These are phyloP conservation scores for Diaporthe longicolla DNA, from an alignment of 2,329 filamentous ascomycete genomes.

Conservation along the genomic window DNA sequence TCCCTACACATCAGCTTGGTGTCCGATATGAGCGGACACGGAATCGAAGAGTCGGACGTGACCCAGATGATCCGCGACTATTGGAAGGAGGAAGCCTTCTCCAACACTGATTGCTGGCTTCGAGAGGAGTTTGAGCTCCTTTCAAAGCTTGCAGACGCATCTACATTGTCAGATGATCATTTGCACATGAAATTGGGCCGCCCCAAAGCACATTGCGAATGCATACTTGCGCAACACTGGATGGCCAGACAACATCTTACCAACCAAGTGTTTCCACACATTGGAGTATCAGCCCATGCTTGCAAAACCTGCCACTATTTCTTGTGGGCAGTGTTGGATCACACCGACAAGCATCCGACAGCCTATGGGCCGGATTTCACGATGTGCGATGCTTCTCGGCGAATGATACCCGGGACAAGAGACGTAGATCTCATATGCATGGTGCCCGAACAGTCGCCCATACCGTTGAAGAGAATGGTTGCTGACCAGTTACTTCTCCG, in stretches of 20 bases:
- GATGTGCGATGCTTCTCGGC: neutral
- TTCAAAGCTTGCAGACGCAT: neutral
- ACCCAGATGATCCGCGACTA: neutral
- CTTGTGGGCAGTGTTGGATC: neutral
- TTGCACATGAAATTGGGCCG: neutral
- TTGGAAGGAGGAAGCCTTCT: neutral
- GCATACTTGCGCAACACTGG: neutral
- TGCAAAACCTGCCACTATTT: neutral
- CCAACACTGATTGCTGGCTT: neutral
- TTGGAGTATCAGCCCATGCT: neutral
- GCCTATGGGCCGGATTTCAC: neutral
- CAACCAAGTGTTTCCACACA: neutral
- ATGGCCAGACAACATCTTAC: neutral
- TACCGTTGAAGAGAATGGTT: neutral
- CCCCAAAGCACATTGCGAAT: slow-evolving; percentile 2
- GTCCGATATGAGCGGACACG: neutral
- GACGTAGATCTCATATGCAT: neutral
- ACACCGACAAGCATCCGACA: neutral
- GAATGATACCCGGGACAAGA: neutral
- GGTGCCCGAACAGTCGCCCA: slow-evolving; percentile 9
- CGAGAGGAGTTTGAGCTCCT: neutral
- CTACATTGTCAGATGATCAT: neutral
- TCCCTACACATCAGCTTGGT: neutral
- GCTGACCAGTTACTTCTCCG: neutral
- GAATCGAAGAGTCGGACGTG: neutral